Percentiles rank a stretch among this genome's conserved stretches.
Evolutionary conservation across 176 grass and related monocot species (phyloP).

Genomic region (Cymbopogon citratus): DNA sequence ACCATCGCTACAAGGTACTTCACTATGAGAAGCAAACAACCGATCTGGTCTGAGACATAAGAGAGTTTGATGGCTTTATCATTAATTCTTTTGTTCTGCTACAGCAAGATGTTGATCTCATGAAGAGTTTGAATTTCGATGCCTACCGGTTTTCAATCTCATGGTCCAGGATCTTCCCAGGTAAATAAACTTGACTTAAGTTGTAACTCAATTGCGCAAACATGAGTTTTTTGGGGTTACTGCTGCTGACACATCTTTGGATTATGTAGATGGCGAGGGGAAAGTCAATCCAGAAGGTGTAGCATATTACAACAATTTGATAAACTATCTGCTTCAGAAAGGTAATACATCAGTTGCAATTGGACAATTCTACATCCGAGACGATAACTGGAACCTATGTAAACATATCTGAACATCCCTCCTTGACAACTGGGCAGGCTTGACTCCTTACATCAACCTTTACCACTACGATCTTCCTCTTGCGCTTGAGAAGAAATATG

Average conservation of each 20-base stretch:
- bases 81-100: not conserved
- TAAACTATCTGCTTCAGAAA: slow-evolving; percentile 64
- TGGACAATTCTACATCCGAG: not conserved
- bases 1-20: slow-evolving; percentile 67
- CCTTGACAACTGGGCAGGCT: slow-evolving; percentile 34
- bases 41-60: not conserved
- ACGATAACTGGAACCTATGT: slow-evolving; percentile 12
- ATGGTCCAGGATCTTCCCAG: slow-evolving; percentile 70
- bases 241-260: slow-evolving; percentile 1
- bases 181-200: slow-evolving; percentile 2
- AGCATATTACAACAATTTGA: slow-evolving; percentile 68
- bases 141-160: slow-evolving; percentile 69
- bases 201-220: not conserved
- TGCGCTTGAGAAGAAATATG: slow-evolving; percentile 61
- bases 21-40: not conserved
- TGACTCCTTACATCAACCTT: slow-evolving; percentile 58
- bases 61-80: not conserved
- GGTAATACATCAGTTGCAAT: slow-evolving; percentile 25
- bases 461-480: slow-evolving; percentile 67
- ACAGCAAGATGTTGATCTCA: slow-evolving; percentile 53
- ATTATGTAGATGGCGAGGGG: slow-evolving; percentile 45
- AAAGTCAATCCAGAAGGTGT: slow-evolving; percentile 57
- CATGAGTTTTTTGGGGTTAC: not conserved
- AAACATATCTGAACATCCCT: not conserved
- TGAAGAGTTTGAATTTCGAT: slow-evolving; percentile 58